Conservation (phyloP, 2,329 filamentous ascomycete genomes). For the Reticulascus tulasneorum region DNA sequence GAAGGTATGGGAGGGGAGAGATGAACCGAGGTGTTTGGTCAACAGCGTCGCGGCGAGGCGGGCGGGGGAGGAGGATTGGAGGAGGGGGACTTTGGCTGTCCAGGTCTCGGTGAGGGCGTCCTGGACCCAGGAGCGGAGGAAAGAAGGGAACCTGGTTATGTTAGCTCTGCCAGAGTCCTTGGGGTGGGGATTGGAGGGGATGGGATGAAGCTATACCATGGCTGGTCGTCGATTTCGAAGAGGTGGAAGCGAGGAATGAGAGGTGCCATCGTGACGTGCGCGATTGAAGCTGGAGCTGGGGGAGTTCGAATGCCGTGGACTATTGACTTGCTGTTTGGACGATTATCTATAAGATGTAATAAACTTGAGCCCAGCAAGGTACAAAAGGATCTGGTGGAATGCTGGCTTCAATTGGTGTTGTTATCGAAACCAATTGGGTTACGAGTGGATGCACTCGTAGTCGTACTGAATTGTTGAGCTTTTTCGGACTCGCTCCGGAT, state of each 20-base stretch:
- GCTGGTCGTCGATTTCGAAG: slow-evolving; percentile 64
- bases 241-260: slow-evolving; percentile 57
- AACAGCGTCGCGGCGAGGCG: slow-evolving; percentile 57
- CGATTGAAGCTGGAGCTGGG: not conserved
- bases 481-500: too few relatives aligned
- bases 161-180: too few relatives aligned
- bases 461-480: too few relatives aligned
- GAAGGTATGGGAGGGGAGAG: slow-evolving; percentile 54
- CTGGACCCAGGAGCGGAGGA: slow-evolving; percentile 62
- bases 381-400: too few relatives aligned
- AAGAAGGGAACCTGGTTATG: slow-evolving; percentile 56
- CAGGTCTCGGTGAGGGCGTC: slow-evolving; percentile 61
- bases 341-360: too few relatives aligned
- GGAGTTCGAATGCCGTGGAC: too few relatives aligned
- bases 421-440: too few relatives aligned
- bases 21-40: slow-evolving; percentile 41
- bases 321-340: too few relatives aligned
- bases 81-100: slow-evolving; percentile 53
- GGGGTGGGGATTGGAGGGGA: slow-evolving; percentile 2
- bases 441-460: too few relatives aligned
- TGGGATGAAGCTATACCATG: slow-evolving; percentile 45
- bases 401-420: too few relatives aligned
- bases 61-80: slow-evolving; percentile 56
- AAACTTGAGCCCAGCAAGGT: too few relatives aligned
- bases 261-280: slow-evolving; percentile 36